Conservation (phyloP, 257 asterid species). For the Salvia hispanica region DNA sequence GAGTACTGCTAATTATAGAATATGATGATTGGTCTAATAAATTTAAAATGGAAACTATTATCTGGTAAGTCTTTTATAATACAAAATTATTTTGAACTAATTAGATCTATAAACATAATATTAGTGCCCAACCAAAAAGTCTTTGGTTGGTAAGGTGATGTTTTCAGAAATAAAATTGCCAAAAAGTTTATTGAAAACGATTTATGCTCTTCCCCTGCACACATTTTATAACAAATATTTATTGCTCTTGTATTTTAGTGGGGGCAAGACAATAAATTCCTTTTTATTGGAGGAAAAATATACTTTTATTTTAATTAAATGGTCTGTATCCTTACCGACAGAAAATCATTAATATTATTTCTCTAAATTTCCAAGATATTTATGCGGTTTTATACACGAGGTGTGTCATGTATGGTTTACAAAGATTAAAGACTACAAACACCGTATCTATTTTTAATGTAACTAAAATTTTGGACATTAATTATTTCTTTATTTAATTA, state of each 20-base stretch:
- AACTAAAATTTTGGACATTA: not conserved
- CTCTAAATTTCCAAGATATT: too few species aligned
- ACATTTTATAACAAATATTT: conserved; percentile 14
- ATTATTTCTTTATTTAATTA: too few species aligned
- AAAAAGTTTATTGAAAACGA: conserved; percentile 23
- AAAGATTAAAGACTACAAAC: not conserved
- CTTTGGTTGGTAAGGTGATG: conserved; percentile 33
- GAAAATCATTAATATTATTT: too few species aligned
- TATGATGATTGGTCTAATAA: too few species aligned
- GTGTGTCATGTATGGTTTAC: too few species aligned
- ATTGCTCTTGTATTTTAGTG: conserved; percentile 19
- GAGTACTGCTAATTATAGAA: too few species aligned
- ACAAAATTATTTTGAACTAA: not conserved
- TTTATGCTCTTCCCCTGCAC: conserved; percentile 13
- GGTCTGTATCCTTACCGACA: conserved; percentile 25
- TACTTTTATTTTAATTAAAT: not conserved
- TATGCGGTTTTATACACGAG: not conserved
- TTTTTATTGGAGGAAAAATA: not conserved
- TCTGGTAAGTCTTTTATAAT: too few species aligned
- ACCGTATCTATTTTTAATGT: not conserved
- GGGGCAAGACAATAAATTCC: conserved; percentile 12
- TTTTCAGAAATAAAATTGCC: conserved; percentile 20
- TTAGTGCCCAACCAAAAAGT: conserved; percentile 32
- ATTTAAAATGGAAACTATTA: too few species aligned
- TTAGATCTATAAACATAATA: not conserved